Percentiles rank a stretch among this genome's conserved stretches.
Conservation (phyloP, 176 grass and related monocot species). For the Cenchrus fungigraminus region DNA sequence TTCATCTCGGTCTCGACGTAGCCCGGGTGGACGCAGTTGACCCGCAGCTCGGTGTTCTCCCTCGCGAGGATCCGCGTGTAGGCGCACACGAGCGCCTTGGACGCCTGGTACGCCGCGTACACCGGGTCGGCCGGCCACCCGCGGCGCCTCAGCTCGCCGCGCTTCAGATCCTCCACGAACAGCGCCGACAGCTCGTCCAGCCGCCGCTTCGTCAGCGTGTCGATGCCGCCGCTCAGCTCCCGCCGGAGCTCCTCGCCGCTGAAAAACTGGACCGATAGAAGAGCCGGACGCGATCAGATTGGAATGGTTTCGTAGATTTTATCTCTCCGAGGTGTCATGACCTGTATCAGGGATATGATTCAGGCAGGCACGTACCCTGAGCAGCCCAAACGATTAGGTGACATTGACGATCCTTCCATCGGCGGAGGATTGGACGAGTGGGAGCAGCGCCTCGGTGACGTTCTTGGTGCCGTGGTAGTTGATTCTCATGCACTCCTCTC, state of each 20-base stretch:
- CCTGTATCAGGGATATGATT: not conserved
- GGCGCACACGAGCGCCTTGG: slow-evolving; percentile 54
- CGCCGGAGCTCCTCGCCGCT: slow-evolving; percentile 39
- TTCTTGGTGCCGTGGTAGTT: slow-evolving; percentile 63
- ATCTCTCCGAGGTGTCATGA: not conserved
- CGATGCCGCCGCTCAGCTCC: slow-evolving; percentile 26
- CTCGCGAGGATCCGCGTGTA: slow-evolving; percentile 67
- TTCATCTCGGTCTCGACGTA: slow-evolving; percentile 69
- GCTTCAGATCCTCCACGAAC: slow-evolving; percentile 54
- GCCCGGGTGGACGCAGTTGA: slow-evolving; percentile 62
- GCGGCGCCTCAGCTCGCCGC: slow-evolving; percentile 17
- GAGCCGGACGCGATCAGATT: not conserved
- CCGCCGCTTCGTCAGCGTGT: not conserved
- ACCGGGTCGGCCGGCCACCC: slow-evolving; percentile 28
- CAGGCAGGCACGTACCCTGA: slow-evolving; percentile 34
- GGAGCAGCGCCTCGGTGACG: slow-evolving; percentile 58
- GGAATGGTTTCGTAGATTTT: not conserved
- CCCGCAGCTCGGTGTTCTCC: slow-evolving; percentile 28
- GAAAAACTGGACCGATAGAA: slow-evolving; percentile 22
- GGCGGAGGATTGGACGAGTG: slow-evolving; percentile 44
- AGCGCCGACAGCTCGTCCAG: slow-evolving; percentile 31
- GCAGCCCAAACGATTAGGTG: slow-evolving; percentile 37
- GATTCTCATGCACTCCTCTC: slow-evolving; percentile 53
- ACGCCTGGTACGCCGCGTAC: slow-evolving; percentile 53
- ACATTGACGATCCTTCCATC: slow-evolving; percentile 62